Evolutionary conservation across 2,329 filamentous ascomycete genomes (phyloP).

Genomic region (Endothia cerciana): DNA sequence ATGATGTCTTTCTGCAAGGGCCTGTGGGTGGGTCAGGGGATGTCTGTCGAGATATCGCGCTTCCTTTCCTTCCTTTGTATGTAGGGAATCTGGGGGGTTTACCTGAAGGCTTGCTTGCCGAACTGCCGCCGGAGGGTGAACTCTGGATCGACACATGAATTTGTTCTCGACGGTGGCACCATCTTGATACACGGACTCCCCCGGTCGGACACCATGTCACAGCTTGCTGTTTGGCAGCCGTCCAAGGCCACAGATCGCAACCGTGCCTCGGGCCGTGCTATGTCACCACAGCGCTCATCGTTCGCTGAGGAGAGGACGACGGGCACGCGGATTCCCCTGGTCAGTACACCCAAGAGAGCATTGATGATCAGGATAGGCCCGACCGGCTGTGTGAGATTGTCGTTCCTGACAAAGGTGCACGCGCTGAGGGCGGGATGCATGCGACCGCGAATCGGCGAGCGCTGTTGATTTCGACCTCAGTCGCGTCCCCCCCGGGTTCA

Average conservation of each 20-base stretch:
- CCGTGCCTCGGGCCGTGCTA: conserved; percentile 21
- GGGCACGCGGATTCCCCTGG: neutral
- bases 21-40: conserved; percentile 46
- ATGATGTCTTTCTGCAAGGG: conserved; percentile 90
- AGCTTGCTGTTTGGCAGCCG: neutral
- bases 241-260: conserved; percentile 14
- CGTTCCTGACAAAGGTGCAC: neutral
- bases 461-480: neutral
- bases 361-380: neutral
- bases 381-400: neutral
- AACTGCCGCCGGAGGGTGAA: conserved; percentile 77
- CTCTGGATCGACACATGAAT: conserved; percentile 67
- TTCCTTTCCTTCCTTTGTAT: neutral
- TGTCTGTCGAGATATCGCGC: neutral
- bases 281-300: conserved; percentile 17
- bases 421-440: neutral
- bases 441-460: neutral
- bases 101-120: conserved; percentile 75
- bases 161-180: conserved; percentile 48
- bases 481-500: neutral
- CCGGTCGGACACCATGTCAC: neutral
- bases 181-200: conserved; percentile 35
- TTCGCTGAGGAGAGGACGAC: neutral
- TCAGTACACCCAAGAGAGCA: neutral
- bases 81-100: conserved; percentile 32